Evolutionary conservation across 2,329 filamentous ascomycete genomes (phyloP).

Genomic region (Alternaria solani): DNA sequence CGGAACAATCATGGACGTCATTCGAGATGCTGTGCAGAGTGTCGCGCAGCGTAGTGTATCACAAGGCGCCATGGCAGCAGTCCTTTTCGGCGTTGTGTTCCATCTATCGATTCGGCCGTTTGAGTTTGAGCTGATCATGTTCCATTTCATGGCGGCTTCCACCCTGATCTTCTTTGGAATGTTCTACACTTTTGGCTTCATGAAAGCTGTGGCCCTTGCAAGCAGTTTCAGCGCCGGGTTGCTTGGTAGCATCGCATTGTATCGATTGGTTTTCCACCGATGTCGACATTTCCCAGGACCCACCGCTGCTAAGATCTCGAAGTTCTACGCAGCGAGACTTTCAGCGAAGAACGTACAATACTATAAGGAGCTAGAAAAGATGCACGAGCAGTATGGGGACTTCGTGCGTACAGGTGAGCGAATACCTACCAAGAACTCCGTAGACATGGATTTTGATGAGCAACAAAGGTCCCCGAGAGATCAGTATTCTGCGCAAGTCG

Average conservation of each 20-base stretch:
- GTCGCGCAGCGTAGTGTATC: background rate
- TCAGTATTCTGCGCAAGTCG: conserved; percentile 30
- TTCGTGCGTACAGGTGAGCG: conserved; percentile 45
- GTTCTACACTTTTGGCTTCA: conserved; percentile 17
- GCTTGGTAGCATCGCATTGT: conserved; percentile 31
- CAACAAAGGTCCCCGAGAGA: conserved; percentile 32
- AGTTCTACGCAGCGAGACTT: conserved; percentile 39
- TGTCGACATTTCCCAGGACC: conserved; percentile 37
- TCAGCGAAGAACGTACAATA: conserved; percentile 39
- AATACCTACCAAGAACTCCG: background rate
- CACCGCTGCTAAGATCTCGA: conserved; percentile 31
- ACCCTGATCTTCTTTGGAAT: conserved; percentile 18
- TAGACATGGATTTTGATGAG: background rate
- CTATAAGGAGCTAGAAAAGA: conserved; percentile 35
- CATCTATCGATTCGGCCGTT: conserved; percentile 26
- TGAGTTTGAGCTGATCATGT: conserved; percentile 38
- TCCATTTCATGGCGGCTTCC: conserved; percentile 30
- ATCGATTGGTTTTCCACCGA: conserved; percentile 39
- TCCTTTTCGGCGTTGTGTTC: conserved; percentile 28
- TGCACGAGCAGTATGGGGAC: conserved; percentile 46
- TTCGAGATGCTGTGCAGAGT: conserved; percentile 5
- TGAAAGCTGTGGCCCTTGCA: conserved; percentile 10
- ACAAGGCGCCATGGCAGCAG: conserved; percentile 9
- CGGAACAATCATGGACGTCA: background rate
- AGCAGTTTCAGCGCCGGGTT: conserved; percentile 24